Evolutionary conservation across 805 yeast genomes (phyloP).

Genomic region (Candida cerambycidarum): DNA sequence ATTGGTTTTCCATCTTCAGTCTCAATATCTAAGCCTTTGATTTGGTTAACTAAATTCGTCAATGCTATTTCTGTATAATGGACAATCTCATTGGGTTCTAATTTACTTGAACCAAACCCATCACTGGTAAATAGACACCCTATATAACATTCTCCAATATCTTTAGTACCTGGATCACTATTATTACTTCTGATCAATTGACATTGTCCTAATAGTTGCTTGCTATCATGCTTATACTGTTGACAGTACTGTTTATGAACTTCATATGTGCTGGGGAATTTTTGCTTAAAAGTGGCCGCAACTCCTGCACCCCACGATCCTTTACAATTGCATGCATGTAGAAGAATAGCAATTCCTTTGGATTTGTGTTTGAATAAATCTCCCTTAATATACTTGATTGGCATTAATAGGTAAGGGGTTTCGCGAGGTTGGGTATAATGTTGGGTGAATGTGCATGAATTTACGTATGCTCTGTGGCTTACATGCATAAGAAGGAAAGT

Average conservation of each 20-base stretch:
- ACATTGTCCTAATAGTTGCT: conserved; percentile 54
- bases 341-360: conserved; percentile 43
- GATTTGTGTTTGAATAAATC: conserved; percentile 48
- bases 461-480: neutral
- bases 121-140: conserved; percentile 77
- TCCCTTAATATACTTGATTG: conserved; percentile 35
- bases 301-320: conserved; percentile 89
- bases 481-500: too few relatives aligned
- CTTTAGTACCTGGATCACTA: conserved; percentile 30
- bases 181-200: conserved; percentile 39
- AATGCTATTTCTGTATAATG: conserved; percentile 52
- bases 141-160: conserved; percentile 26
- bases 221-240: conserved; percentile 16
- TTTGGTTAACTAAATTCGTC: conserved; percentile 42
- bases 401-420: neutral
- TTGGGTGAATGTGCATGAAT: neutral
- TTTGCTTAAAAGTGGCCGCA: conserved; percentile 54
- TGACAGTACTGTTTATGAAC: conserved; percentile 48
- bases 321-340: conserved; percentile 77
- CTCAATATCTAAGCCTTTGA: conserved; percentile 17
- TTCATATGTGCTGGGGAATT: conserved; percentile 58
- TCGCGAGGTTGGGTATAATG: neutral
- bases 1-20: conserved; percentile 19
- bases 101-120: conserved; percentile 43
- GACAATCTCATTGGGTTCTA: conserved; percentile 47